Percentiles rank a stretch among this genome's conserved stretches.
These are phyloP conservation scores for Cicer yamashitae DNA, from an alignment of 306 rosid genomes.

Conservation along the genomic window DNA sequence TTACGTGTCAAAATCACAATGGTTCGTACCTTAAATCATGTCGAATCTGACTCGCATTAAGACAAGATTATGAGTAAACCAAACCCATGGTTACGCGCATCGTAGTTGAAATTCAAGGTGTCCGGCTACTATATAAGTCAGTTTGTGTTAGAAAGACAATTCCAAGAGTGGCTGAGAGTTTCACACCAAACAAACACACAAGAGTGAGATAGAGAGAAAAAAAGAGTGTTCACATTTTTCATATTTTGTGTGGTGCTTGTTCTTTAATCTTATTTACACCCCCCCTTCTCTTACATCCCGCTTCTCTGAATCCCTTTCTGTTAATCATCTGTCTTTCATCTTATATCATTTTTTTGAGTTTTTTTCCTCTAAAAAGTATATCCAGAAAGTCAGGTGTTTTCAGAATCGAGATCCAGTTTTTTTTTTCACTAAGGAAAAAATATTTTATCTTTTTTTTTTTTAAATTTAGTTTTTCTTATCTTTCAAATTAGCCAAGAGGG, in stretches of 20 bases:
- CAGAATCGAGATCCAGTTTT: slow-evolving; percentile 96
- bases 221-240: background rate
- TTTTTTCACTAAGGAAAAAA: background rate
- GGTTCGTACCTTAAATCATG: background rate
- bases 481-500: slow-evolving; percentile 65
- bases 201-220: slow-evolving; percentile 4
- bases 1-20: slow-evolving; percentile 37
- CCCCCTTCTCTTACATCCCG: slow-evolving; percentile 72
- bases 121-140: slow-evolving; percentile 48
- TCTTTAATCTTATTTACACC: slow-evolving; percentile 27
- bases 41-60: slow-evolving; percentile 34
- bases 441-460: background rate
- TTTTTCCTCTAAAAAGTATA: slow-evolving; percentile 68
- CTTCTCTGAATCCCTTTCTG: slow-evolving; percentile 99
- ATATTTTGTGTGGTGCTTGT: slow-evolving; percentile 3
- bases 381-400: slow-evolving; percentile 88
- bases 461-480: background rate
- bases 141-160: background rate
- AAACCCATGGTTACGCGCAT: slow-evolving; percentile 37
- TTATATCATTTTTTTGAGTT: slow-evolving; percentile 63
- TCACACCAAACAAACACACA: slow-evolving; percentile 15
- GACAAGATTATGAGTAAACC: background rate
- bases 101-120: slow-evolving; percentile 17
- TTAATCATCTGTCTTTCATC: slow-evolving; percentile 94
- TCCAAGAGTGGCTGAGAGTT: slow-evolving; percentile 69